Conservation (phyloP, 2,329 filamentous ascomycete genomes). For the Mollisia scopiformis region DNA sequence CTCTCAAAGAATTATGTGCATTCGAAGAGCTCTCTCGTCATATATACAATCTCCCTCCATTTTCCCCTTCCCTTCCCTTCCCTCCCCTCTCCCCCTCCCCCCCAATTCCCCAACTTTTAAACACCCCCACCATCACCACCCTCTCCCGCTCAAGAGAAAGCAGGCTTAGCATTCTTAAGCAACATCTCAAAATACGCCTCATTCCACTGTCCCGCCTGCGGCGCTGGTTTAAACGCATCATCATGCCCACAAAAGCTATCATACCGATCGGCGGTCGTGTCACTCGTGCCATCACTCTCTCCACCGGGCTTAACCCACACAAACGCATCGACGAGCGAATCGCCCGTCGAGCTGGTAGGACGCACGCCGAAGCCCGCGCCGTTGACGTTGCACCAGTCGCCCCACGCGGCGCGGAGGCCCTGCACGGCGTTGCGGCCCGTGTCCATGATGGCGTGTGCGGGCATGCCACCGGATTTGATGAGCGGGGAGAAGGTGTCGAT, state of each 20-base stretch:
- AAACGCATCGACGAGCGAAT: conserved; percentile 36
- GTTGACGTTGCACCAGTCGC: conserved; percentile 47
- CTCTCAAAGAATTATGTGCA: conserved; percentile 1
- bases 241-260: conserved; percentile 51
- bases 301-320: conserved; percentile 41
- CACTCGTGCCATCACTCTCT: conserved; percentile 33
- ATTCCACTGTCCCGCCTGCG: conserved; percentile 47
- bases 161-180: conserved; percentile 42
- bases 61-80: neutral
- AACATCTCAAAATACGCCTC: conserved; percentile 49
- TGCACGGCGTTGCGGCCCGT: conserved; percentile 52
- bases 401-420: conserved; percentile 48
- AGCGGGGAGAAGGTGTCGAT: conserved; percentile 44
- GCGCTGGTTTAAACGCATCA: conserved; percentile 46
- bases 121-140: neutral
- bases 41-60: neutral
- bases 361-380: conserved; percentile 39
- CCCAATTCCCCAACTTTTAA: neutral
- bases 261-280: conserved; percentile 45
- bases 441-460: conserved; percentile 50
- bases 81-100: neutral
- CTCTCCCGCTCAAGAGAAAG: conserved; percentile 11
- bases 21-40: neutral
- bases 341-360: conserved; percentile 29
- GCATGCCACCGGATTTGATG: conserved; percentile 32